Percentiles rank a stretch among this genome's conserved stretches.
Evolutionary conservation across 768 basidiomycete species (phyloP).

Genomic region (Sarcomyxa edulis): DNA sequence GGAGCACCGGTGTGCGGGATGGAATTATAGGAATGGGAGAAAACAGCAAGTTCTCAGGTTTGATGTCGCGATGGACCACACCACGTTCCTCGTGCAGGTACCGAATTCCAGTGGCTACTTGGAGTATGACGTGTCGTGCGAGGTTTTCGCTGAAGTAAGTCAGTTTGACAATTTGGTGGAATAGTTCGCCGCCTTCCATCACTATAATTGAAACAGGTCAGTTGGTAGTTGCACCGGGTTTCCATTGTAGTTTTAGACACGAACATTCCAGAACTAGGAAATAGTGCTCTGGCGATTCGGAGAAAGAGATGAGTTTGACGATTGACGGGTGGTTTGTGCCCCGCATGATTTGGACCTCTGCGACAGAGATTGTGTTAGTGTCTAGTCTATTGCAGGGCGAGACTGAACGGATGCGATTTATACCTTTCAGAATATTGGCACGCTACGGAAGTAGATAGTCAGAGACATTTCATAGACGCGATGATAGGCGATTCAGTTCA

Average conservation of each 20-base stretch:
- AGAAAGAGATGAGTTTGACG: constrained; percentile 88
- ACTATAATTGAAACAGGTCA: constrained; percentile 39
- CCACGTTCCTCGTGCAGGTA: constrained; percentile 97
- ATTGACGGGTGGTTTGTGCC: constrained; percentile 89
- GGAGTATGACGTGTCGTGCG: constrained; percentile 94
- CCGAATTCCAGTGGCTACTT: constrained; percentile 90
- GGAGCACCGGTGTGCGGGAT: constrained; percentile 64
- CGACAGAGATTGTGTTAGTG: constrained; percentile 6
- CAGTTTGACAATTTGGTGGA: constrained; percentile 98
- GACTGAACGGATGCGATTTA: constrained; percentile 9
- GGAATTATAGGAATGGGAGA: constrained; percentile 89
- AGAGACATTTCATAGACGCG: constrained; percentile 13
- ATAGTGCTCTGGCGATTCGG: constrained; percentile 89
- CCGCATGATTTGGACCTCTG: constrained; percentile 99
- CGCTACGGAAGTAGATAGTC: constrained; percentile 53
- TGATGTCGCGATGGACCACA: constrained; percentile 98
- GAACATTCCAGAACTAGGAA: constrained; percentile 88
- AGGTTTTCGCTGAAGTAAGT: constrained; percentile 98
- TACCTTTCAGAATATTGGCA: constrained; percentile 96
- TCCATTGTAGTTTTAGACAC: constrained; percentile 21
- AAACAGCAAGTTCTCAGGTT: constrained; percentile 96
- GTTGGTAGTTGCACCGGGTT: too few species aligned
- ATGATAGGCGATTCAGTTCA: constrained; percentile 7
- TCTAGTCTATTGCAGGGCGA: not conserved
- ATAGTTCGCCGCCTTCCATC: constrained; percentile 96